Conservation (phyloP, 2,329 filamentous ascomycete species). For the Arthrobotrys conoides region DNA sequence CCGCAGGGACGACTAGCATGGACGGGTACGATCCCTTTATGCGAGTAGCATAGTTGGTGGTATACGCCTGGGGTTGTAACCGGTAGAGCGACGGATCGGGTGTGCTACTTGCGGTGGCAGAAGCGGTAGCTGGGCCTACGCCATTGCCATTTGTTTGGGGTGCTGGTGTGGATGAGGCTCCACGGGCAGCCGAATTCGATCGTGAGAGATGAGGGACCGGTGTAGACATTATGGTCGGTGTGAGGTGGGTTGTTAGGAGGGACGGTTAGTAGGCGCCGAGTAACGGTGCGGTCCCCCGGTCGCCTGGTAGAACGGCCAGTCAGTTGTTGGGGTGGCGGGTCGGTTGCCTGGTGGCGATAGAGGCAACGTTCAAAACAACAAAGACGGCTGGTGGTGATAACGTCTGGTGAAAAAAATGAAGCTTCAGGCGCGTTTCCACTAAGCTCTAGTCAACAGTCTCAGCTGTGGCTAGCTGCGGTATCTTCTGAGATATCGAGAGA, state of each 20-base stretch:
- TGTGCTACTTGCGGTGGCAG: not conserved
- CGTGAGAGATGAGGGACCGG: constrained; percentile 42
- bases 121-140: not conserved
- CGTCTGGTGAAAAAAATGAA: not conserved
- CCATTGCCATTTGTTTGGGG: constrained; percentile 41
- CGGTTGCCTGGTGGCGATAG: not conserved
- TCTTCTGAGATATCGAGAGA: too few species aligned
- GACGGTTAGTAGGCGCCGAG: constrained; percentile 25
- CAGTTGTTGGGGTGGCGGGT: not conserved
- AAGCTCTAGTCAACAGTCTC: not conserved
- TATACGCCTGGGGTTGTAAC: constrained; percentile 59
- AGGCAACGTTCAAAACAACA: too few species aligned
- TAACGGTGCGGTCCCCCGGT: constrained; percentile 27
- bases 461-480: not conserved
- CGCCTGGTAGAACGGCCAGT: not conserved
- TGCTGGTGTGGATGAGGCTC: constrained; percentile 47
- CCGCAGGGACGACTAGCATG: constrained; percentile 63
- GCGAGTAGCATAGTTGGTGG: constrained; percentile 63
- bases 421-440: constrained; percentile 5
- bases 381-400: not conserved
- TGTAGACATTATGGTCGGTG: constrained; percentile 29
- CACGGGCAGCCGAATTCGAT: constrained; percentile 49
- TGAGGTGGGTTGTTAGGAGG: constrained; percentile 6
- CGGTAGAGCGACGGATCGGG: not conserved
- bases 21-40: constrained; percentile 62